Evolutionary conservation across 164 flowering plant genomes (phyloP), one percentile per base, ranked within the genome.

Genomic region (Nymphaea colorata): DNA sequence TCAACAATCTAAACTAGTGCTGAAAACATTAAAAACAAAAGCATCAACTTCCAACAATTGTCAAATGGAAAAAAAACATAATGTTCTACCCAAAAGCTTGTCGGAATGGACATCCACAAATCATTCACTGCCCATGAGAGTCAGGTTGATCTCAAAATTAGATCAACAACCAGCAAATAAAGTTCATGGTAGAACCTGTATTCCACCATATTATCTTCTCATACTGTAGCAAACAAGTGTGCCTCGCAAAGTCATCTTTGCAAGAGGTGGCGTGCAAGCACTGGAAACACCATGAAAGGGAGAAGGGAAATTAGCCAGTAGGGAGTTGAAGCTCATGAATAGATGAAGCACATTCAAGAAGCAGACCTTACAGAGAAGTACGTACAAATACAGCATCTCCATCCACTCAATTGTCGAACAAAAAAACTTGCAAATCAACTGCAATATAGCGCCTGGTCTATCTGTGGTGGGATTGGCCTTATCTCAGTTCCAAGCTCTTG

Each of bases 401-500:
- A 51, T 51, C 57, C 57, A 51, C 57, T 51, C 57, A 8, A 51
- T 51, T 51, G 57, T 51, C 57, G 14, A 25, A 25, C 36, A 25
- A 25, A 25, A 25, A 25, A 25, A 51, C 65, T 73, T 71, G 75
- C 73, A 70, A 10, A 64, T 85, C 81, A 93, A 67, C 82, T 82
- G 72, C 98, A 92, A 70, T 90, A 92, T 67, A 92, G 87, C 66
- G 89, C 88, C 79, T 88, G 98, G 75, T 95, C 99, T 43, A 95
- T 92, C 67, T 90, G 94, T 0, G 99, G 96, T 67, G 99, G 99
- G 77, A 95, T 92, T 76, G 90, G 99, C 80, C 92, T 95, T 51
- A 95, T 95, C 79, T 95, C 99, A 69, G 98, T 95, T 42, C 99
- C 99, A 76, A 95, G 91, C 80, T 95, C 99, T 83, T 95, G 99